Evolutionary conservation across 2,329 filamentous ascomycete species (phyloP).

Genomic region (Lachnellula cervina): DNA sequence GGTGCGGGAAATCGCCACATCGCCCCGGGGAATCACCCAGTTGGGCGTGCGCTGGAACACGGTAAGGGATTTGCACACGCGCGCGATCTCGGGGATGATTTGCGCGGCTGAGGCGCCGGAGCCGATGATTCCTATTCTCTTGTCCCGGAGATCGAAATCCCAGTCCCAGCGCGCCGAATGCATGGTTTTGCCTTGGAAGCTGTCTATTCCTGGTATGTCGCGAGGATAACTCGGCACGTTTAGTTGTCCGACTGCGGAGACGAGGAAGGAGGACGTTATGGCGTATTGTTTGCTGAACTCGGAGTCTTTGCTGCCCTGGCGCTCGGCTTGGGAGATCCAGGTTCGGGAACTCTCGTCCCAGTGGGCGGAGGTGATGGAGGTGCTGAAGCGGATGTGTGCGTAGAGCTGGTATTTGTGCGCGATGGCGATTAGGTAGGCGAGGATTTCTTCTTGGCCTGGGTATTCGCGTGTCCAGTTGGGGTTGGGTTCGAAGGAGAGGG

Average conservation of each 20-base stretch:
- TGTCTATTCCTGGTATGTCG: constrained; percentile 38
- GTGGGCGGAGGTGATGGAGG: constrained; percentile 44
- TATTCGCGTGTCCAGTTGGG: constrained; percentile 53
- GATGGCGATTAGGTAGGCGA: constrained; percentile 47
- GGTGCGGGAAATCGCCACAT: constrained; percentile 39
- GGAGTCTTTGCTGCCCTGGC: constrained; percentile 48
- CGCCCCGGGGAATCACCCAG: constrained; percentile 51
- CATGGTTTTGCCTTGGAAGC: constrained; percentile 43
- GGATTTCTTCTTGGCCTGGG: constrained; percentile 56
- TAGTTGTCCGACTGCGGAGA: constrained; percentile 55
- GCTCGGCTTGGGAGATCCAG: constrained; percentile 46
- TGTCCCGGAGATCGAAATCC: constrained; percentile 48
- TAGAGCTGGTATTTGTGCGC: constrained; percentile 51
- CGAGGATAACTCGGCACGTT: constrained; percentile 51
- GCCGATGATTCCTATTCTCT: constrained; percentile 54
- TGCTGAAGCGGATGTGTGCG: constrained; percentile 54
- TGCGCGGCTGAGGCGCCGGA: constrained; percentile 56
- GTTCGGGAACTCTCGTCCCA: constrained; percentile 50
- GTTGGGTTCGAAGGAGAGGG: constrained; percentile 55
- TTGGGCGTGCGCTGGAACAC: constrained; percentile 56
- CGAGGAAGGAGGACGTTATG: constrained; percentile 50
- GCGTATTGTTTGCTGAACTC: constrained; percentile 48
- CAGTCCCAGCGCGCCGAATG: constrained; percentile 58
- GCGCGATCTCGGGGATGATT: constrained; percentile 52
- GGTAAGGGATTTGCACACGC: constrained; percentile 43